Percentiles rank a stretch among this genome's conserved stretches.
Evolutionary conservation across 2,329 filamentous ascomycete genomes (phyloP).

Genomic region (Aspergillus hiratsukae): DNA sequence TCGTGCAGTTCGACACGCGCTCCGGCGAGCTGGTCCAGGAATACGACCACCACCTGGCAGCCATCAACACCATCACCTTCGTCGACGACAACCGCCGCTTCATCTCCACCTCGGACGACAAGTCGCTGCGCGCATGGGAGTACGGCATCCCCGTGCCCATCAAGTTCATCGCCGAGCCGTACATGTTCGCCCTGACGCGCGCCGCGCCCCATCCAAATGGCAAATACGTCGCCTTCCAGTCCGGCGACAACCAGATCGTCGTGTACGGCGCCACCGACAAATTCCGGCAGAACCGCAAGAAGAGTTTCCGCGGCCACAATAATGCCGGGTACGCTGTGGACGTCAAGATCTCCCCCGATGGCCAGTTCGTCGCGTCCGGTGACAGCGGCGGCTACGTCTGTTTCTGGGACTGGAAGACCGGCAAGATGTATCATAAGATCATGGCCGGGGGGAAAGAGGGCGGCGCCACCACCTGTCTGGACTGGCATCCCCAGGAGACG

Average conservation of each 20-base stretch:
- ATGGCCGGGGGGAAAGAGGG: conserved; percentile 65
- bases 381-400: conserved; percentile 86
- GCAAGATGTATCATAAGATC: conserved; percentile 98
- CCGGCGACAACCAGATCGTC: conserved; percentile 90
- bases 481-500: conserved; percentile 97
- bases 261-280: conserved; percentile 93
- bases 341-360: conserved; percentile 81
- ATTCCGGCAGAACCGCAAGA: conserved; percentile 96
- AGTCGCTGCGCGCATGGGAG: conserved; percentile 93
- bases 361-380: conserved; percentile 81
- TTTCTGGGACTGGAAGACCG: conserved; percentile 99
- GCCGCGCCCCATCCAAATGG: conserved; percentile 79
- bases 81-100: conserved; percentile 92
- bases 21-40: conserved; percentile 83
- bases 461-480: conserved; percentile 75
- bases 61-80: conserved; percentile 96
- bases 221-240: conserved; percentile 93
- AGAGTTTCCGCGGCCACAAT: conserved; percentile 92
- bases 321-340: conserved; percentile 92
- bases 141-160: conserved; percentile 98
- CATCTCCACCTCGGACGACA: conserved; percentile 97
- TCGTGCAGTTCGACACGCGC: conserved; percentile 90
- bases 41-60: conserved; percentile 97
- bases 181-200: conserved; percentile 95
- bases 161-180: conserved; percentile 94